Percentiles rank a stretch among this genome's conserved stretches.
phyloP scores from a whole-genome alignment of 805 yeast genomes.

The Lachancea mirantina region DNA sequence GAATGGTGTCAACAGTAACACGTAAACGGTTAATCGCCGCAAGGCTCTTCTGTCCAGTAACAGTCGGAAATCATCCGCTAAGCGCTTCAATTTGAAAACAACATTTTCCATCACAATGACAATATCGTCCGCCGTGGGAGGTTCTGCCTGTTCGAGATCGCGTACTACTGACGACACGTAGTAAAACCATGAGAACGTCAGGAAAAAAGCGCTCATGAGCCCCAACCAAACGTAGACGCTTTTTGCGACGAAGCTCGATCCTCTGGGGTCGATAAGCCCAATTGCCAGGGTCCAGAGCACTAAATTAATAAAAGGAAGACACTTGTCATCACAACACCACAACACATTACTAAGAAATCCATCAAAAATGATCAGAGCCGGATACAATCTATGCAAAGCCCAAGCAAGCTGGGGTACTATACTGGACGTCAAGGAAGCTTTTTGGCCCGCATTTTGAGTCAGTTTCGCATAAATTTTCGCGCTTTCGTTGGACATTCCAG shows the following conservation, averaged over 20 bases:
- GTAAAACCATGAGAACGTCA: conserved; percentile 14
- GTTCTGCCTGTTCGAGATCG: conserved; percentile 19
- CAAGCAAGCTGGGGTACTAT: conserved; percentile 19
- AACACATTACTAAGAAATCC: conserved; percentile 19
- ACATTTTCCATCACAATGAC: conserved; percentile 21
- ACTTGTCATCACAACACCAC: conserved; percentile 25
- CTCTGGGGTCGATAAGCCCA: conserved; percentile 9
- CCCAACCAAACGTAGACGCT: conserved; percentile 18
- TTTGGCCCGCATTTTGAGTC: conserved; percentile 17
- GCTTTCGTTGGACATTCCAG: conserved; percentile 2
- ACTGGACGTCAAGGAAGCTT: conserved; percentile 16
- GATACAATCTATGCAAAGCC: conserved; percentile 22
- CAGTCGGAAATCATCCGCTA: conserved; percentile 17
- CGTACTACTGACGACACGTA: conserved; percentile 17
- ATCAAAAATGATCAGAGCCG: conserved; percentile 23
- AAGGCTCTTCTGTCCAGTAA: too few relatives aligned
- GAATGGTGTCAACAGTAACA: conserved; percentile 15
- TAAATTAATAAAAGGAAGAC: conserved; percentile 23
- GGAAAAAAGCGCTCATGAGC: conserved; percentile 12
- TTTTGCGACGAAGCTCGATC: conserved; percentile 1
- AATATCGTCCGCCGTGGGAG: conserved; percentile 31
- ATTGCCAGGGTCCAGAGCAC: conserved; percentile 14
- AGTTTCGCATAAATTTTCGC: conserved; percentile 8
- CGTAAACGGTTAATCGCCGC: too few relatives aligned
- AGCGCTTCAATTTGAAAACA: conserved; percentile 18